Evolutionary conservation across 1,139 yeast species (phyloP).

Genomic region (Suhomyces anneliseae): DNA sequence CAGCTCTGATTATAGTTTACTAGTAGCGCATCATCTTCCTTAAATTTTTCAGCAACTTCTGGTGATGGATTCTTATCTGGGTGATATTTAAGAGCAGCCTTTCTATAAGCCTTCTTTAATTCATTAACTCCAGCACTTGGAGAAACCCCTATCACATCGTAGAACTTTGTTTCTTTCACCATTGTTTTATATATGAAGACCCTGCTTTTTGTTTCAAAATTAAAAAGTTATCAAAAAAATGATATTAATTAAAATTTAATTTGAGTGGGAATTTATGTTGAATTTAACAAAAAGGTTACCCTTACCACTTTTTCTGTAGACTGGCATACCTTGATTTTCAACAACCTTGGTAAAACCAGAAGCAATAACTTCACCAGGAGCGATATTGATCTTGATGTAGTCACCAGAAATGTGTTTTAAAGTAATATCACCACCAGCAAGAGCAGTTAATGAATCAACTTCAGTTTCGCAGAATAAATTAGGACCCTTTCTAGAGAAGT

Average conservation of each 20-base stretch:
- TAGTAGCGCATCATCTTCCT: too few relatives aligned
- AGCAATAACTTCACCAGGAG: constrained; percentile 94
- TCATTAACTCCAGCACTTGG: constrained; percentile 78
- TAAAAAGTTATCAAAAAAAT: too few relatives aligned
- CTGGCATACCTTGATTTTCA: too few relatives aligned
- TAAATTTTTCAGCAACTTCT: constrained; percentile 95
- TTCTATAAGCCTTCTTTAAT: constrained; percentile 93
- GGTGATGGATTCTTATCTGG: constrained; percentile 85
- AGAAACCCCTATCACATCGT: constrained; percentile 81
- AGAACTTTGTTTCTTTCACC: constrained; percentile 90
- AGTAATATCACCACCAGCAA: constrained; percentile 92
- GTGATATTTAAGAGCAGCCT: constrained; percentile 88
- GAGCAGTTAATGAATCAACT: constrained; percentile 88
- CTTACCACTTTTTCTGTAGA: too few relatives aligned
- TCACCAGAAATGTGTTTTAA: constrained; percentile 88
- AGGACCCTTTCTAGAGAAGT: constrained; percentile 85
- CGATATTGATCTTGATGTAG: constrained; percentile 74
- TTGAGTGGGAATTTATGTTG: neutral
- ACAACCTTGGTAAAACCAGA: too few relatives aligned
- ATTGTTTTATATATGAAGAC: constrained; percentile 31
- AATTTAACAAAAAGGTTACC: too few relatives aligned
- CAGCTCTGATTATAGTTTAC: too few relatives aligned
- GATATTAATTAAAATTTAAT: too few relatives aligned
- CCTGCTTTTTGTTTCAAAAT: neutral
- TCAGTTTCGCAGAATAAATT: constrained; percentile 85